Base-by-base conservation (phyloP, 139 green algal genomes). In the Chlamydomonas asymmetrica region DNA sequence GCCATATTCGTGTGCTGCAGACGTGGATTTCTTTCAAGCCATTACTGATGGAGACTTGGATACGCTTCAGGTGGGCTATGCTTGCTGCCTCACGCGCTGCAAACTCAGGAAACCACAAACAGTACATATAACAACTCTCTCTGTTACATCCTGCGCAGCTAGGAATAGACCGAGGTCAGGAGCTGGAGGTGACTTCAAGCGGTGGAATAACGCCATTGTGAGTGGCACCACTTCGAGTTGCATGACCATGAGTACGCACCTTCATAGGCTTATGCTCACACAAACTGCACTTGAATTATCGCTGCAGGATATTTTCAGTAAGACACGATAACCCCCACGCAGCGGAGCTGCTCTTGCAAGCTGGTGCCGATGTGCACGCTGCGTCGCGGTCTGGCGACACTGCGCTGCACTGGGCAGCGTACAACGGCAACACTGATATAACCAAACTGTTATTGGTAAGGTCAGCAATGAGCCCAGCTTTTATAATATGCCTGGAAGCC, bases 371-470 rank as follows among this genome's bases (percentile, higher is more conserved):
- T 41, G 75, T 83, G 41, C 41, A 73, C 13, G 70, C 73, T 35
- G 77, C 77, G 48, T 84, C 75, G 0, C 59, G 71, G 29, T 74
- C 49, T 29, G 81, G 75, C 8, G 85, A 90, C 74, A 86, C 81
- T 0, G 68, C 79, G 16, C 70, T 90, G 43, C 81, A 86, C 34
- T 87, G 81, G 85, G 80, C 80, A 45, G 75, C 75, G 20, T 86
- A 82, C 75, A 71, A 76, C 40, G 85, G 85, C 32, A 31, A 72
- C 7, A 65, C 40, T 1, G 45, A 64, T 7, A 49, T 81, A 40
- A 63, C 74, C 1, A 61, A 78, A 45, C 49, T 80, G 37, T 70
- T 87, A n/a, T n/a, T n/a, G n/a, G n/a, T n/a, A n/a, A n/a, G n/a
- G n/a, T n/a, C n/a, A n/a, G n/a, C n/a, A n/a, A n/a, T n/a, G n/a